Evolutionary conservation across 1,284 basidiomycete species (phyloP).

Genomic region (Phlebopus sp.): DNA sequence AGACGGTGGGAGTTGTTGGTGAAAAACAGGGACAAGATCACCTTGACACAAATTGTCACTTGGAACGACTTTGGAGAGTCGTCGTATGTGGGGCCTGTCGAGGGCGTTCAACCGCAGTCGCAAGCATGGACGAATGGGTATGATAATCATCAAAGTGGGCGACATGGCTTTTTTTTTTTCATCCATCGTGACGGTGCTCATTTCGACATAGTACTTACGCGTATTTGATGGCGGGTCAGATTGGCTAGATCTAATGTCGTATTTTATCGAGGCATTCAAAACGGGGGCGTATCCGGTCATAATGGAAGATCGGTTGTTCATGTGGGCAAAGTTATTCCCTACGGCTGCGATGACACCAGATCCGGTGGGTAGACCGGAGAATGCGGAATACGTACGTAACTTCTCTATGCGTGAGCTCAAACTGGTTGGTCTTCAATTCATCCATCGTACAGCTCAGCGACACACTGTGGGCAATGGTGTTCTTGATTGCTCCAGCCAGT

Average conservation of each 20-base stretch:
- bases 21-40: slow-evolving; percentile 44
- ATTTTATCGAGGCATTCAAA: slow-evolving; percentile 63
- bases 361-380: slow-evolving; percentile 21
- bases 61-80: slow-evolving; percentile 66
- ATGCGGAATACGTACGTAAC: slow-evolving; percentile 2
- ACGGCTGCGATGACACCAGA: slow-evolving; percentile 32
- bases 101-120: slow-evolving; percentile 42
- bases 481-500: slow-evolving; percentile 39
- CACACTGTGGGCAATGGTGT: slow-evolving; percentile 41
- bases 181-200: not conserved
- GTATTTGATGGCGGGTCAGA: slow-evolving; percentile 44
- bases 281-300: slow-evolving; percentile 54
- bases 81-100: slow-evolving; percentile 48
- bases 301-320: slow-evolving; percentile 50
- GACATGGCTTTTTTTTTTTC: not conserved
- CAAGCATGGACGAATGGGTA: slow-evolving; percentile 54
- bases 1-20: slow-evolving; percentile 63
- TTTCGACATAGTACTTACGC: too few species aligned
- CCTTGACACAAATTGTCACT: slow-evolving; percentile 60
- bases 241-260: slow-evolving; percentile 55
- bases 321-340: slow-evolving; percentile 62
- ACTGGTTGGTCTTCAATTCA: not conserved
- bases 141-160: slow-evolving; percentile 2
- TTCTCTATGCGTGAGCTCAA: too few species aligned
- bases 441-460: slow-evolving; percentile 23